Evolutionary conservation across 352 stramenopile genomes (phyloP).

Genomic region (Phytophthora hibernalis): DNA sequence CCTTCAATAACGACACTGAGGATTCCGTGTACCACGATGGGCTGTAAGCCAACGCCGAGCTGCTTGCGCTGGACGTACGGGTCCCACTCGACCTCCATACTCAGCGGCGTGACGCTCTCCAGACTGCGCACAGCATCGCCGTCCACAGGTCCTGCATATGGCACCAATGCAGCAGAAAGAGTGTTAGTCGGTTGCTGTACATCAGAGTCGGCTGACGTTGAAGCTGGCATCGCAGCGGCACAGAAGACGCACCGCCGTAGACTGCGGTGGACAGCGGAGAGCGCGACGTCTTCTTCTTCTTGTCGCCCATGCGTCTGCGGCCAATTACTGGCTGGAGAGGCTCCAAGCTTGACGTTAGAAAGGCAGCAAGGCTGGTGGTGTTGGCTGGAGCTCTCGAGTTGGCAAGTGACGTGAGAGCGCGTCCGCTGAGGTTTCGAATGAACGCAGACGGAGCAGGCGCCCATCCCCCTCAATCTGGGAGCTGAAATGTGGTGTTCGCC

Average conservation of each 20-base stretch:
- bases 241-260: slow-evolving; percentile 32
- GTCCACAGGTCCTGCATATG: slow-evolving; percentile 29
- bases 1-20: slow-evolving; percentile 7
- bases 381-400: slow-evolving; percentile 28
- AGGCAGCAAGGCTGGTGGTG: background rate
- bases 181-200: slow-evolving; percentile 23
- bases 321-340: background rate
- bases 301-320: slow-evolving; percentile 34
- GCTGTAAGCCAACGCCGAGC: slow-evolving; percentile 51
- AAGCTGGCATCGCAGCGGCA: slow-evolving; percentile 20
- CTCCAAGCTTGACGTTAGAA: background rate
- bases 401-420: slow-evolving; percentile 42
- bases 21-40: slow-evolving; percentile 54
- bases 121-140: slow-evolving; percentile 33
- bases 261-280: slow-evolving; percentile 20
- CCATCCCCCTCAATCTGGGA: slow-evolving; percentile 16
- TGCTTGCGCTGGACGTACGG: slow-evolving; percentile 60
- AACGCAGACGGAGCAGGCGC: slow-evolving; percentile 24
- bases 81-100: slow-evolving; percentile 60
- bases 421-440: slow-evolving; percentile 37
- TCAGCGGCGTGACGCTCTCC: slow-evolving; percentile 44
- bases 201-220: slow-evolving; percentile 32
- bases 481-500: background rate
- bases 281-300: slow-evolving; percentile 35
- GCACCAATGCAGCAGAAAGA: background rate